phyloP scores from a whole-genome alignment of 163 green algal genomes.

The Coccomyxa subellipsoidea region DNA sequence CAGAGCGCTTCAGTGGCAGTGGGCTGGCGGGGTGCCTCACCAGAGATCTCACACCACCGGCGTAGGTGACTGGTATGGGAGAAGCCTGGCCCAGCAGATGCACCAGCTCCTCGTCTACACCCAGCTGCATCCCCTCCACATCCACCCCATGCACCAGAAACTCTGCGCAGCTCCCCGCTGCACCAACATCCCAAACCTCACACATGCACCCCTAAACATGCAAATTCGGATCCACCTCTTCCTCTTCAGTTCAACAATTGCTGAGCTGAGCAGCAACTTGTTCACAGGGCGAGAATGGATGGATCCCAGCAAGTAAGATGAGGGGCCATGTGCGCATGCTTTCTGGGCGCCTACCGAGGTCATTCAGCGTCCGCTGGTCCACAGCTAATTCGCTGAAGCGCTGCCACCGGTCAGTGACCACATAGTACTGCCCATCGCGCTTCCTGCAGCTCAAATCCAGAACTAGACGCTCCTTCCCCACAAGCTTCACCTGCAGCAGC shows the following conservation, averaged over 20 bases:
- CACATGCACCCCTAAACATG: not conserved
- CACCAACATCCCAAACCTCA: conserved; percentile 65
- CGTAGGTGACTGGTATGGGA: conserved; percentile 95
- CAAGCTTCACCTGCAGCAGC: conserved; percentile 58
- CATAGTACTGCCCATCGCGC: conserved; percentile 84
- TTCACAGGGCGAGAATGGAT: too few species aligned
- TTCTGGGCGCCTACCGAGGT: not conserved
- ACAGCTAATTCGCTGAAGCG: conserved; percentile 55
- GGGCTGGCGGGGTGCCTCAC: conserved; percentile 37
- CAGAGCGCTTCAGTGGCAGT: too few species aligned
- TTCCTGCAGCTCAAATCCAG: conserved; percentile 93
- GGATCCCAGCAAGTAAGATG: too few species aligned
- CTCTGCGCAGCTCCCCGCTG: conserved; percentile 74
- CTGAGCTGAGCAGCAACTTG: too few species aligned
- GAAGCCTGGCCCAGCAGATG: conserved; percentile 63
- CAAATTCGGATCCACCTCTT: too few species aligned
- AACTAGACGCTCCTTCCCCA: conserved; percentile 87
- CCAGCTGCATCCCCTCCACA: conserved; percentile 90
- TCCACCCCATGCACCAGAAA: conserved; percentile 99
- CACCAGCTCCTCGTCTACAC: conserved; percentile 94
- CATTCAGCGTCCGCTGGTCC: not conserved
- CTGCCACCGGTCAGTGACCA: conserved; percentile 79
- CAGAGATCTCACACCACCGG: conserved; percentile 86
- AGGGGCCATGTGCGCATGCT: not conserved
- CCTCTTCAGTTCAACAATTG: too few species aligned